Evolutionary conservation across 1,139 yeast genomes (phyloP).

Genomic region (Meyerozyma guilliermondii): DNA sequence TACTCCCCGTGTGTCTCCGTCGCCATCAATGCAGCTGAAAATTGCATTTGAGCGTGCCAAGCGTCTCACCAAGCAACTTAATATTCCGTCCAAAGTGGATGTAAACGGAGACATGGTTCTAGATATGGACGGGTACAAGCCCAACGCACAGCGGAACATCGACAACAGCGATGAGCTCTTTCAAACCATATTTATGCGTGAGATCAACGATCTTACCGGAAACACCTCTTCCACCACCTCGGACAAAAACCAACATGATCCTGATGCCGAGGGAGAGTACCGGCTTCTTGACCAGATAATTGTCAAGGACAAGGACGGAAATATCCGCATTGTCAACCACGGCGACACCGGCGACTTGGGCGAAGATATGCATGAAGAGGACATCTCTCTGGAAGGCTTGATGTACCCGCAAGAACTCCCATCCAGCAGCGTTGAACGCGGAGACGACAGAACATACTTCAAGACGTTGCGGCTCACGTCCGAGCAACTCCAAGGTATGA

Average conservation of each 20-base stretch:
- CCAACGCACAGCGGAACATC: slow-evolving; percentile 66
- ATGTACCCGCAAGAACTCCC: slow-evolving; percentile 11
- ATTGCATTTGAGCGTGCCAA: slow-evolving; percentile 61
- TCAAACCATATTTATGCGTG: slow-evolving; percentile 64
- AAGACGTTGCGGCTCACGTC: slow-evolving; percentile 89
- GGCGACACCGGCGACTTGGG: slow-evolving; percentile 3
- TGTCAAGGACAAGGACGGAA: slow-evolving; percentile 64
- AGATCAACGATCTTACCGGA: slow-evolving; percentile 24
- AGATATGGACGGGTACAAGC: slow-evolving; percentile 96
- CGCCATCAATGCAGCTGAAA: slow-evolving; percentile 25
- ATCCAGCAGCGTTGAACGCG: slow-evolving; percentile 5
- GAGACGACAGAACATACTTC: slow-evolving; percentile 46
- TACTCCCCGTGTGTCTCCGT: slow-evolving; percentile 16
- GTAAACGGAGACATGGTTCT: slow-evolving; percentile 86
- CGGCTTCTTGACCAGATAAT: slow-evolving; percentile 33
- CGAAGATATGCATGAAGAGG: slow-evolving; percentile 6
- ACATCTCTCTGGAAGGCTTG: slow-evolving; percentile 9
- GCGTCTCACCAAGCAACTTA: slow-evolving; percentile 64
- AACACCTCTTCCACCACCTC: slow-evolving; percentile 12
- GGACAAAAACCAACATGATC: slow-evolving; percentile 10
- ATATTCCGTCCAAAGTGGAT: slow-evolving; percentile 85
- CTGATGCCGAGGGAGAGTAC: slow-evolving; percentile 18
- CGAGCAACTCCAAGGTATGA: slow-evolving; percentile 74
- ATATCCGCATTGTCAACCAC: slow-evolving; percentile 49
- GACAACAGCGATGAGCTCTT: slow-evolving; percentile 67